A percentile compares a stretch with the other conserved stretches of the same genome.
Evolutionary conservation across 371 early-diverging fungal genomes (phyloP).

Genomic region (Mucor indicus): DNA sequence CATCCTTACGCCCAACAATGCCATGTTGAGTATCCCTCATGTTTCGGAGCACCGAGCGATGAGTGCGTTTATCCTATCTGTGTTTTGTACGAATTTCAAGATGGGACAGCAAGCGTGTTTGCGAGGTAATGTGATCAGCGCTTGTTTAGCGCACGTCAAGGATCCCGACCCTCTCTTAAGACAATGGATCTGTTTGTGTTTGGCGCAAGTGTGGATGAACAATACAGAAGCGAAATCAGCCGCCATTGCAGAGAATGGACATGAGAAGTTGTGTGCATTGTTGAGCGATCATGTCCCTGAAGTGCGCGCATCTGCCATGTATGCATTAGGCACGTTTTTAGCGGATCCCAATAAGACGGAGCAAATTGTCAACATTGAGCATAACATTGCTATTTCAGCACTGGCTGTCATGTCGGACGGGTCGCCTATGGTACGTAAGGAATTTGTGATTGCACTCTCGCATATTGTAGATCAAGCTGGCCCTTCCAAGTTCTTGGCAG

Average conservation of each 20-base stretch:
- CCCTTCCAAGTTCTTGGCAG: constrained; percentile 55
- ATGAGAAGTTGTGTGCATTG: constrained; percentile 61
- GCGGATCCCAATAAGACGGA: constrained; percentile 65
- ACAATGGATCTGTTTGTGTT: constrained; percentile 87
- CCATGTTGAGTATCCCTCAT: constrained; percentile 60
- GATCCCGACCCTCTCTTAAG: constrained; percentile 84
- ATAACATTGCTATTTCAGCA: constrained; percentile 64
- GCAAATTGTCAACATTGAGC: constrained; percentile 66
- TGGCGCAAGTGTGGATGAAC: constrained; percentile 84
- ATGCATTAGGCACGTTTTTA: constrained; percentile 76
- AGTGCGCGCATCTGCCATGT: constrained; percentile 83
- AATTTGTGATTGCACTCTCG: constrained; percentile 73
- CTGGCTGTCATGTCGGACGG: constrained; percentile 71
- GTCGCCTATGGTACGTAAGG: constrained; percentile 79
- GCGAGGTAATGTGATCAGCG: constrained; percentile 63
- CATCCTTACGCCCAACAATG: constrained; percentile 74
- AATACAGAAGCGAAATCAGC: constrained; percentile 72
- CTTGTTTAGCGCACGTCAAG: constrained; percentile 67
- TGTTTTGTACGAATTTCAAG: constrained; percentile 81
- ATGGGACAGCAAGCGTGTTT: constrained; percentile 86
- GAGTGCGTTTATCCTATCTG: constrained; percentile 89
- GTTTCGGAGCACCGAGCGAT: constrained; percentile 89
- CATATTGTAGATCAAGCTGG: constrained; percentile 63
- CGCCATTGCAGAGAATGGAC: constrained; percentile 69
- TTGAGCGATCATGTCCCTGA: constrained; percentile 76